phyloP scores from a whole-genome alignment of 2,329 filamentous ascomycete genomes.

The Elsinoe fawcettii region DNA sequence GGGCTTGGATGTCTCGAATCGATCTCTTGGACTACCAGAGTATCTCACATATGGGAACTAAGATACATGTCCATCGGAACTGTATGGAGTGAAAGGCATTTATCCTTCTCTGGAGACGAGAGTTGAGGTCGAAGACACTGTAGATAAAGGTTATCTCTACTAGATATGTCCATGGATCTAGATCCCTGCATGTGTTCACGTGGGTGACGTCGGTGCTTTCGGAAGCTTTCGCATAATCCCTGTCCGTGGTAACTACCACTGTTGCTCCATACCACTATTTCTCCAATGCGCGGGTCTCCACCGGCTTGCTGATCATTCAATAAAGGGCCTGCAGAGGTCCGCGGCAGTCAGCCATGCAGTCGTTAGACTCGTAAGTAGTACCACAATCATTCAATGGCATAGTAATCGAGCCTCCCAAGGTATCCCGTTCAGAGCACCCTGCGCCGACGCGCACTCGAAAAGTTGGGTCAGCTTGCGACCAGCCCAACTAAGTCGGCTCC shows the following conservation, averaged over 20 bases:
- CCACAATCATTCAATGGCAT: not conserved
- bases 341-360: not conserved
- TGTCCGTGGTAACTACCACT: not conserved
- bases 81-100: too few species aligned
- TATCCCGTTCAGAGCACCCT: slow-evolving; percentile 24
- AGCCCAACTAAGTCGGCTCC: slow-evolving; percentile 23
- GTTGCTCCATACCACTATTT: too few species aligned
- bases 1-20: slow-evolving; percentile 9
- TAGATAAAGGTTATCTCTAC: not conserved
- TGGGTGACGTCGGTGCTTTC: slow-evolving; percentile 8
- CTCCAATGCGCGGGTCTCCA: not conserved
- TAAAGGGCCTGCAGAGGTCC: not conserved
- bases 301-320: not conserved
- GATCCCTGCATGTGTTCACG: slow-evolving; percentile 9
- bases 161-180: not conserved
- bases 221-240: not conserved
- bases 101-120: not conserved
- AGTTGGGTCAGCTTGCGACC: slow-evolving; percentile 42
- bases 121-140: not conserved
- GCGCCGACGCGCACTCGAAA: slow-evolving; percentile 43
- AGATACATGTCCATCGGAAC: not conserved
- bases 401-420: not conserved
- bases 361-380: not conserved
- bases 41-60: not conserved
- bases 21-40: not conserved